phyloP scores from a whole-genome alignment of 495 filamentous ascomycete genomes.

The Tricharina praecox region DNA sequence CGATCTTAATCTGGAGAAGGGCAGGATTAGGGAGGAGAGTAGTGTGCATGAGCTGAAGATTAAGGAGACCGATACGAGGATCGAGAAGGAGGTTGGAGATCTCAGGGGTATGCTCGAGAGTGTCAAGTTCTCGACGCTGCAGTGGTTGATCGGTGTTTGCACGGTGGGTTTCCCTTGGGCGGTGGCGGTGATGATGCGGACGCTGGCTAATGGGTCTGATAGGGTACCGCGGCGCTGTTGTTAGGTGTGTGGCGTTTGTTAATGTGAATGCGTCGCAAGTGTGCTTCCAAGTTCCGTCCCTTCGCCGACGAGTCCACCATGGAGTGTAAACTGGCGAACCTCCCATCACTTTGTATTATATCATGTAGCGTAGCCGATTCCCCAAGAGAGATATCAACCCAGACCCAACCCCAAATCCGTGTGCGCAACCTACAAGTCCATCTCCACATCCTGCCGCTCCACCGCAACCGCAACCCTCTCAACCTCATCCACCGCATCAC shows the following conservation, averaged over 20 bases:
- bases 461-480: too few species aligned
- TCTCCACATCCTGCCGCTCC: too few species aligned
- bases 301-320: neutral
- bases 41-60: conserved; percentile 96
- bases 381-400: too few species aligned
- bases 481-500: too few species aligned
- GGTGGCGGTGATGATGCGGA: neutral
- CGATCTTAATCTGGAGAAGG: conserved; percentile 93
- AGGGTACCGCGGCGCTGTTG: conserved; percentile 72
- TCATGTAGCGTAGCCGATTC: too few species aligned
- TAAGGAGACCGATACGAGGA: conserved; percentile 94
- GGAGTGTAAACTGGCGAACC: neutral
- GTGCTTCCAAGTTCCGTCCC: too few species aligned
- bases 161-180: conserved; percentile 33
- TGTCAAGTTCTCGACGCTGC: conserved; percentile 92
- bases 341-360: neutral
- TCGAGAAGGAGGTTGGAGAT: conserved; percentile 92
- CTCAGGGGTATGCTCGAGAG: conserved; percentile 82
- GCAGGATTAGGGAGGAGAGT: conserved; percentile 87
- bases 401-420: too few species aligned
- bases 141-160: conserved; percentile 97
- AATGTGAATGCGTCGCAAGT: conserved; percentile 27
- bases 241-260: conserved; percentile 93
- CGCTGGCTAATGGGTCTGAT: neutral
- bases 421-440: too few species aligned